Percentiles rank a stretch among this genome's conserved stretches.
These are phyloP conservation scores for Cytospora mali DNA, from an alignment of 2,329 filamentous ascomycete genomes.

Conservation along the genomic window DNA sequence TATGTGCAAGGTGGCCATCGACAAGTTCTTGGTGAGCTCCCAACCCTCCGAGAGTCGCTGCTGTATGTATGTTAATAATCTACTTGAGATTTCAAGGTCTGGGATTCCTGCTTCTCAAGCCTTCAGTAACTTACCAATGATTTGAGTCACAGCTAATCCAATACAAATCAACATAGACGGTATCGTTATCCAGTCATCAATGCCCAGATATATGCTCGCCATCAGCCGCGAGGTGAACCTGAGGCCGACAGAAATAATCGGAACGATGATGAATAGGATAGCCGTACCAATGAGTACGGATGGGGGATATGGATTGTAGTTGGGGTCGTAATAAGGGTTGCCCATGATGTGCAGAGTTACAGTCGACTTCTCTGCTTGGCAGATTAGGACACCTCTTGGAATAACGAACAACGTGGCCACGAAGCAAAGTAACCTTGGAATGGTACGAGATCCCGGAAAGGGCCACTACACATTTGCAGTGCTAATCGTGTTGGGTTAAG, in stretches of 20 bases:
- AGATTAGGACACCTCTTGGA: no score
- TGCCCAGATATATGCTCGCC: not conserved
- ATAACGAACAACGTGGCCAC: no score
- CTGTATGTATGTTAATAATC: not conserved
- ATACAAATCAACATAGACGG: not conserved
- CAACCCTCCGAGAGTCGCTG: not conserved
- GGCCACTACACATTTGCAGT: no score
- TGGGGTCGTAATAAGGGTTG: not conserved
- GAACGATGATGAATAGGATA: slow-evolving; percentile 1
- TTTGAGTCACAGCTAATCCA: slow-evolving; percentile 3
- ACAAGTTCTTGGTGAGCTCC: slow-evolving; percentile 7
- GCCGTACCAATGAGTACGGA: slow-evolving; percentile 4
- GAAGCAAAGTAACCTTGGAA: no score
- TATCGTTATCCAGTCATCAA: slow-evolving; percentile 11
- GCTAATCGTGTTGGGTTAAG: no score
- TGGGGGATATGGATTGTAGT: slow-evolving; percentile 2
- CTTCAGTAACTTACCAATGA: slow-evolving; percentile 10
- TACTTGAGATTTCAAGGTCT: no score
- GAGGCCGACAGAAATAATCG: not conserved
- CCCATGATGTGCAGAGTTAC: no score
- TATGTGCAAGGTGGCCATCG: slow-evolving; percentile 13
- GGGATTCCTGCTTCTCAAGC: no score
- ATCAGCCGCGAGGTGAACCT: slow-evolving; percentile 2
- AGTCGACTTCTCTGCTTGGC: no score
- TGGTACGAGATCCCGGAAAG: no score